Percentiles rank a stretch among this genome's conserved stretches.
Conservation (phyloP, 441 rosid species). For the Adansonia madagascariensis region DNA sequence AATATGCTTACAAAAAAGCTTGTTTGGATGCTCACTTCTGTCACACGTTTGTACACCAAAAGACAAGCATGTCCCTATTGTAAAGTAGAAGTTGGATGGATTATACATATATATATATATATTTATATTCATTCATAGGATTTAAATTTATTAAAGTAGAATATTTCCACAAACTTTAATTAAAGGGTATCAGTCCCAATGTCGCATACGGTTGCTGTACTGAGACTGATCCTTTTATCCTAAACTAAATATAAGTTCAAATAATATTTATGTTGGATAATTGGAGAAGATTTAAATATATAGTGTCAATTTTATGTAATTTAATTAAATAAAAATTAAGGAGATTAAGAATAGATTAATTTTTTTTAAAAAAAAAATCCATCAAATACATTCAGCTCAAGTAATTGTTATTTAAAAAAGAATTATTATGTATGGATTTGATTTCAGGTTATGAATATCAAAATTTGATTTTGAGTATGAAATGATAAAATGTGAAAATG, state of each 20-base stretch:
- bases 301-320: no score
- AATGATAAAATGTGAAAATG: no score
- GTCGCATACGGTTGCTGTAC: background rate
- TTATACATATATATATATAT: background rate
- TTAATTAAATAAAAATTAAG: no score
- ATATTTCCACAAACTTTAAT: background rate
- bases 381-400: background rate
- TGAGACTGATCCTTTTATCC: background rate
- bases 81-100: background rate
- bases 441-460: no score
- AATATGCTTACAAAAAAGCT: background rate
- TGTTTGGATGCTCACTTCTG: background rate
- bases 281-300: no score
- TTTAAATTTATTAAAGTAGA: background rate
- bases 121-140: background rate
- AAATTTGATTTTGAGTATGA: no score
- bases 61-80: slow-evolving; percentile 9
- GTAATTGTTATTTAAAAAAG: background rate
- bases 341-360: no score
- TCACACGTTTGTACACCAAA: slow-evolving; percentile 2
- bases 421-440: background rate
- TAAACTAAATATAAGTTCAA: no score
- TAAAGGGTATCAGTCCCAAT: background rate
- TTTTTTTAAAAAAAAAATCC: no score
- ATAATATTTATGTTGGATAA: no score